These are phyloP conservation scores for Malassezia slooffiae DNA, from an alignment of 1,284 basidiomycete species.

Conservation along the genomic window DNA sequence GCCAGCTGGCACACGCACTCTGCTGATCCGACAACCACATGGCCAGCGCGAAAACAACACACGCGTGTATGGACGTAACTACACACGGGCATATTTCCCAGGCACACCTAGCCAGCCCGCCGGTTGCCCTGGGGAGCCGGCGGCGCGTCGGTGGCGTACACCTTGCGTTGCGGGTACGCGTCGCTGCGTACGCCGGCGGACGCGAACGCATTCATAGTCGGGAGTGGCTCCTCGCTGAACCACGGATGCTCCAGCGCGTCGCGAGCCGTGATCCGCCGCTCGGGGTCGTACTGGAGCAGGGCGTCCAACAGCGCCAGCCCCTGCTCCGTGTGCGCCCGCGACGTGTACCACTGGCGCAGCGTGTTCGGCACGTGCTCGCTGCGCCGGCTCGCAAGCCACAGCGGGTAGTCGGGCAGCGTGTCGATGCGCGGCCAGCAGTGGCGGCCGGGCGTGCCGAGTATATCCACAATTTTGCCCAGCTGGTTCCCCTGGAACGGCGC, in stretches of 20 bases:
- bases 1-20: conserved; percentile 23
- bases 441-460: conserved; percentile 75
- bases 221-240: conserved; percentile 48
- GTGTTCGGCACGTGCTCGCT: conserved; percentile 54
- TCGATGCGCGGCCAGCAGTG: conserved; percentile 75
- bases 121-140: no score
- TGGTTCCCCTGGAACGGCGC: conserved; percentile 59
- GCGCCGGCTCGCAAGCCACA: conserved; percentile 49
- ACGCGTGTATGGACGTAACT: no score
- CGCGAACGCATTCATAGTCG: conserved; percentile 6
- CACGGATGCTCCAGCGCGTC: conserved; percentile 64
- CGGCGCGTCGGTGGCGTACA: no score
- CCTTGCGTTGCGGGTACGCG: conserved; percentile 9
- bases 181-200: background rate
- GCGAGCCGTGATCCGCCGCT: conserved; percentile 68
- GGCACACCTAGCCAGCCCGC: no score
- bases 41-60: background rate
- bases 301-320: conserved; percentile 36
- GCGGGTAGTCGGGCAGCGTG: conserved; percentile 69
- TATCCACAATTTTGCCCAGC: conserved; percentile 83
- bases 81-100: no score
- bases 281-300: conserved; percentile 65
- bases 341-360: conserved; percentile 65
- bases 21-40: conserved; percentile 47
- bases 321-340: conserved; percentile 51